Conservation (phyloP, 768 basidiomycete species). For the Boletellus ananiceps region DNA sequence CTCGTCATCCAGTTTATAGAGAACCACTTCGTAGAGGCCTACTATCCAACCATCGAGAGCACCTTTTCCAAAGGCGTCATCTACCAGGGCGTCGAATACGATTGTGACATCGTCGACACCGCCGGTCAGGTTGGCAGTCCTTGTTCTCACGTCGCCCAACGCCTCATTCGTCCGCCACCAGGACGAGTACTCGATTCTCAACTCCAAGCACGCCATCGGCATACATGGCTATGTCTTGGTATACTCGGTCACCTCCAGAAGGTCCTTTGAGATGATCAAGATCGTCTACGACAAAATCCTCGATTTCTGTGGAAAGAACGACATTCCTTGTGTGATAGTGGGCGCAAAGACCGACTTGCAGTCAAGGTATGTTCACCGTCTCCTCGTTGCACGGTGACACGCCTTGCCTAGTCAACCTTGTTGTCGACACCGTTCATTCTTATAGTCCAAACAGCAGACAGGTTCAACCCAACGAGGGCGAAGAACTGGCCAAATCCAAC, state of each 20-base stretch:
- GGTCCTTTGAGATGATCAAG: constrained; percentile 93
- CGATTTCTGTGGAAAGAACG: constrained; percentile 76
- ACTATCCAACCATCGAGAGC: constrained; percentile 94
- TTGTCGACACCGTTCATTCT: constrained; percentile 23
- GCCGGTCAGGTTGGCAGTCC: constrained; percentile 78
- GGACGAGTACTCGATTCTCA: constrained; percentile 96
- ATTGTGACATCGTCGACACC: constrained; percentile 97
- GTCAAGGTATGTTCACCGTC: constrained; percentile 51
- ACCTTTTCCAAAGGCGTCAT: constrained; percentile 81
- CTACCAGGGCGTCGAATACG: constrained; percentile 87
- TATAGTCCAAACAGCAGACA: constrained; percentile 52
- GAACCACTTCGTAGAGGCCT: constrained; percentile 85
- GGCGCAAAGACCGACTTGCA: constrained; percentile 88
- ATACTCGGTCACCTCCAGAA: constrained; percentile 85
- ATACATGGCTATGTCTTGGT: constrained; percentile 97
- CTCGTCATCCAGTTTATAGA: constrained; percentile 91
- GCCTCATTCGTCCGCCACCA: constrained; percentile 6
- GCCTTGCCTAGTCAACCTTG: constrained; percentile 8
- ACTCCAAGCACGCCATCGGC: constrained; percentile 91
- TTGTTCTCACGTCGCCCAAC: neutral
- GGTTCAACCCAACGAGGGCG: constrained; percentile 68
- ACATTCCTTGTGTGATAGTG: constrained; percentile 91
- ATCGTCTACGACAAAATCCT: constrained; percentile 92
- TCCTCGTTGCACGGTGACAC: constrained; percentile 5
- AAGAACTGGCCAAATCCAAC: constrained; percentile 66